These are phyloP conservation scores for Agaricales sp. DNA, from an alignment of 1,284 basidiomycete genomes.

Conservation along the genomic window DNA sequence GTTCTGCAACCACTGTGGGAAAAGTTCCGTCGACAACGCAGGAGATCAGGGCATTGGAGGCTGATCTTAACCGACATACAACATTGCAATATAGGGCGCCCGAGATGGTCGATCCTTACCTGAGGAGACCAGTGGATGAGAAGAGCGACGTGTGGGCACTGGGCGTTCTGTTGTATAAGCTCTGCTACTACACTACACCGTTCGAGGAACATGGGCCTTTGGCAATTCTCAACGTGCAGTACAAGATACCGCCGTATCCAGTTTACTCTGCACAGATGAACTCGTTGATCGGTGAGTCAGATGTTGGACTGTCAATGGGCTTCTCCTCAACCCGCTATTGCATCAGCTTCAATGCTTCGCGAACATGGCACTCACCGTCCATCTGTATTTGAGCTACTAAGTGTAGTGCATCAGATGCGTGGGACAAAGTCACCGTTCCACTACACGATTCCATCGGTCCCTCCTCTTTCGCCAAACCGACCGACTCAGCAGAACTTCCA, in stretches of 20 bases:
- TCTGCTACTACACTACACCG: slow-evolving; percentile 99
- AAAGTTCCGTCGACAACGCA: slow-evolving; percentile 65
- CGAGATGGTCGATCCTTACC: slow-evolving; percentile 94
- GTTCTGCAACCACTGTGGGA: slow-evolving; percentile 77
- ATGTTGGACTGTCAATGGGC: slow-evolving; percentile 3
- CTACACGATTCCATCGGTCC: slow-evolving; percentile 46
- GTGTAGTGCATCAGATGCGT: slow-evolving; percentile 69
- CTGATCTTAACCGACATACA: slow-evolving; percentile 90
- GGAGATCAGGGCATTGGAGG: slow-evolving; percentile 81
- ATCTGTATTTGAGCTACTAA: slow-evolving; percentile 71
- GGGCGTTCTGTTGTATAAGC: slow-evolving; percentile 86
- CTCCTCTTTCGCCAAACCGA: slow-evolving; percentile 32
- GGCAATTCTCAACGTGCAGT: slow-evolving; percentile 95
- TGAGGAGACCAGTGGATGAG: slow-evolving; percentile 78
- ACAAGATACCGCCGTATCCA: slow-evolving; percentile 88
- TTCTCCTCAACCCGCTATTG: slow-evolving; percentile 9
- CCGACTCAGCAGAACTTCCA: slow-evolving; percentile 16
- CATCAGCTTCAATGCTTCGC: slow-evolving; percentile 73
- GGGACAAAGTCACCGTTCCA: slow-evolving; percentile 74
- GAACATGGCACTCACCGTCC: slow-evolving; percentile 81
- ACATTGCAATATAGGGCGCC: slow-evolving; percentile 95
- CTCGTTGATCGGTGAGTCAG: slow-evolving; percentile 68
- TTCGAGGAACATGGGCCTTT: slow-evolving; percentile 96
- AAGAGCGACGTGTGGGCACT: slow-evolving; percentile 97
- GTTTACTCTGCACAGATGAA: slow-evolving; percentile 86